These are phyloP conservation scores for Aspergillus proliferans DNA, from an alignment of 2,329 filamentous ascomycete genomes.

Conservation along the genomic window DNA sequence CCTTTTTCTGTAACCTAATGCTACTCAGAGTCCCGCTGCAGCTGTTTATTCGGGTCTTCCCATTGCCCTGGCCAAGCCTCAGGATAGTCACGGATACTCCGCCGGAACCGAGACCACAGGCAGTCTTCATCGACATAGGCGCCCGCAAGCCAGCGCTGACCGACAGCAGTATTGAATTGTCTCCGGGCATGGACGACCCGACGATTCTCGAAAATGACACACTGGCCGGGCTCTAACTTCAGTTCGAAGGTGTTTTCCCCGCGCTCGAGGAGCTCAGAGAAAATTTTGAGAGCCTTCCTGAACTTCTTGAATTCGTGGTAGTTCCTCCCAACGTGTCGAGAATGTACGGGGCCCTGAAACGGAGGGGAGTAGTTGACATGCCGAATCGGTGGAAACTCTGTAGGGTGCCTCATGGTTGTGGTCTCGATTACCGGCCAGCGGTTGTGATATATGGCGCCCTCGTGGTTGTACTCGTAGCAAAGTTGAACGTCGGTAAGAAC, in stretches of 20 bases:
- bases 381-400: constrained; percentile 22
- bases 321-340: constrained; percentile 12
- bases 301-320: constrained; percentile 17
- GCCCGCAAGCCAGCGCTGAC: constrained; percentile 76
- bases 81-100: neutral
- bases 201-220: constrained; percentile 86
- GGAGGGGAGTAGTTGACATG: constrained; percentile 69
- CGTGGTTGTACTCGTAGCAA: constrained; percentile 63
- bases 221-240: constrained; percentile 73
- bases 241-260: constrained; percentile 59
- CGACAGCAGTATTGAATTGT: constrained; percentile 60
- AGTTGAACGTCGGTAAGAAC: constrained; percentile 43
- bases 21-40: constrained; percentile 1
- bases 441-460: constrained; percentile 57
- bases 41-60: constrained; percentile 9
- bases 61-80: constrained; percentile 3
- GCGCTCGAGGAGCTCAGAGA: constrained; percentile 55
- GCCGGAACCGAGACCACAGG: constrained; percentile 44
- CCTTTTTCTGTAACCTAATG: no score
- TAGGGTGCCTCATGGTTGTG: neutral
- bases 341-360: constrained; percentile 58
- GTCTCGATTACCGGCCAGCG: constrained; percentile 51
- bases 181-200: constrained; percentile 77
- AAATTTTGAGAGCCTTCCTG: constrained; percentile 47
- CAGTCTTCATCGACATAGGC: constrained; percentile 71